Percentiles rank a stretch among this genome's conserved stretches.
phyloP scores from a whole-genome alignment of 331 rosid genomes.

The Rosa hybrid region DNA sequence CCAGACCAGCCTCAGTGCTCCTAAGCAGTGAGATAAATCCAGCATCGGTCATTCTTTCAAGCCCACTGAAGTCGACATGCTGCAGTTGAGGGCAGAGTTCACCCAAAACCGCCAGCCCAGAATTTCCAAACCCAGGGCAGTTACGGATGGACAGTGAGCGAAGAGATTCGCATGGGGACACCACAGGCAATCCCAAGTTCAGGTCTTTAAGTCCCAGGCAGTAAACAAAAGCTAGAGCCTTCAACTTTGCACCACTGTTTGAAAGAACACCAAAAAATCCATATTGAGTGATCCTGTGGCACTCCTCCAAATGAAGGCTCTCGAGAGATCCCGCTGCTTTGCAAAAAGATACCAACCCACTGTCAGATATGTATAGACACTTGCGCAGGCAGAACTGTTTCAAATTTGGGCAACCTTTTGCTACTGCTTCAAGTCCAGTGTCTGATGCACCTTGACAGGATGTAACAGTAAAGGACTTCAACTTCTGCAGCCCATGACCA shows the following conservation, averaged over 20 bases:
- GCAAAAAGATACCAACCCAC: conserved; percentile 70
- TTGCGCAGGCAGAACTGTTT: conserved; percentile 55
- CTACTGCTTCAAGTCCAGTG: conserved; percentile 68
- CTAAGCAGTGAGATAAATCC: conserved; percentile 64
- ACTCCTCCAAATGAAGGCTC: conserved; percentile 86
- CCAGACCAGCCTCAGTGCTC: conserved; percentile 67
- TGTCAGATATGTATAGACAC: conserved; percentile 74
- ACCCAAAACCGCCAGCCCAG: conserved; percentile 59
- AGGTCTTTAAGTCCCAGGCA: conserved; percentile 83
- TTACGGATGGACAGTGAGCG: conserved; percentile 55
- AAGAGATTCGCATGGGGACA: conserved; percentile 53
- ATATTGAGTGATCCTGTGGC: conserved; percentile 86
- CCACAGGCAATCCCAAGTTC: conserved; percentile 43
- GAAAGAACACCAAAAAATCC: conserved; percentile 72
- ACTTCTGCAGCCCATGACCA: conserved; percentile 82
- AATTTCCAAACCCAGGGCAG: conserved; percentile 88
- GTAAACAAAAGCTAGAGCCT: conserved; percentile 61
- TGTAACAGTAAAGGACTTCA: conserved; percentile 59
- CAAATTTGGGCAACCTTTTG: conserved; percentile 89
- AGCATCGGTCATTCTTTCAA: conserved; percentile 62
- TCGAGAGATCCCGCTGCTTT: conserved; percentile 67
- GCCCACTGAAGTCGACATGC: conserved; percentile 68
- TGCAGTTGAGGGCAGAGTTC: conserved; percentile 70
- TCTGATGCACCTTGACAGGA: conserved; percentile 82
- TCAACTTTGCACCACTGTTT: conserved; percentile 67